phyloP scores from a whole-genome alignment of 2,329 filamentous ascomycete species.

The Trichoderma hamatum region DNA sequence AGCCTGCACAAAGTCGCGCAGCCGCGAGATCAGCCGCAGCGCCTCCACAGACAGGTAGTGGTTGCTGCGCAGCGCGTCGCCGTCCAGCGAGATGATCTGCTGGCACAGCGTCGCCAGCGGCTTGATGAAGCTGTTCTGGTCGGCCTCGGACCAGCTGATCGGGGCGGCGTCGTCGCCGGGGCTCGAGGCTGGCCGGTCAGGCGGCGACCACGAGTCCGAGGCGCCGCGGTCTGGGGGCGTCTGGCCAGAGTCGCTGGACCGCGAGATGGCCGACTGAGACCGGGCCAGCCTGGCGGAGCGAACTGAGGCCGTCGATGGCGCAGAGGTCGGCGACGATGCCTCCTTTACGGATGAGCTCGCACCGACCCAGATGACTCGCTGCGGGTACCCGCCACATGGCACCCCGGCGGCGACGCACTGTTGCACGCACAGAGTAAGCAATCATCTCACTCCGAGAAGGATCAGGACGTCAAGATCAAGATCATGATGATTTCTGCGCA shows the following conservation, averaged over 20 bases:
- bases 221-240: slow-evolving; percentile 2
- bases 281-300: slow-evolving; percentile 6
- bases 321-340: background rate
- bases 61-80: slow-evolving; percentile 6
- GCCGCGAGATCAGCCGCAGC: slow-evolving; percentile 33
- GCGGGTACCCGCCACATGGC: slow-evolving; percentile 38
- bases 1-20: slow-evolving; percentile 35
- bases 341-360: slow-evolving; percentile 25
- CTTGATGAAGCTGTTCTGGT: slow-evolving; percentile 32
- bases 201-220: slow-evolving; percentile 11
- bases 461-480: background rate
- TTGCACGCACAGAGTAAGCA: slow-evolving; percentile 13
- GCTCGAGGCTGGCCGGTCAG: slow-evolving; percentile 12
- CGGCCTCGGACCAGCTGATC: slow-evolving; percentile 25
- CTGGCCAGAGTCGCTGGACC: slow-evolving; percentile 13
- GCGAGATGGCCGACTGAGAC: slow-evolving; percentile 2
- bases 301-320: background rate
- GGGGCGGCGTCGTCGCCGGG: slow-evolving; percentile 3
- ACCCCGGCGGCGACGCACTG: slow-evolving; percentile 37
- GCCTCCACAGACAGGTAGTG: slow-evolving; percentile 30
- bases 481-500: background rate
- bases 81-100: slow-evolving; percentile 32
- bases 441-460: background rate
- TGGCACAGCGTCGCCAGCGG: slow-evolving; percentile 34
- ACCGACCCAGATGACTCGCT: slow-evolving; percentile 38